Conservation (phyloP, 148 eudicot species). For the Rhododendron ferrugineum region DNA sequence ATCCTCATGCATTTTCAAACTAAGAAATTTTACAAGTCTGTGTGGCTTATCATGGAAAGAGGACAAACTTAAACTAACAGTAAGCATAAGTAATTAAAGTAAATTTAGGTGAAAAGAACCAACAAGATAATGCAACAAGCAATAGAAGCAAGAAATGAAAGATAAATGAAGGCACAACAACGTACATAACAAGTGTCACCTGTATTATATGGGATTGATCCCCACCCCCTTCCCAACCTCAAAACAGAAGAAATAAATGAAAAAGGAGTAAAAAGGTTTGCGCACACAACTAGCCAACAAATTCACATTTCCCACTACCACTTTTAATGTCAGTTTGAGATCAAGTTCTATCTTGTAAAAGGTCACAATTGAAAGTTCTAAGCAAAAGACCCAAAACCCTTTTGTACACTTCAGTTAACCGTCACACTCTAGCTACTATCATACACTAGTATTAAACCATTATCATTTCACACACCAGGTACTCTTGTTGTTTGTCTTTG, state of each 20-base stretch:
- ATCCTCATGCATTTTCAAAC: no score
- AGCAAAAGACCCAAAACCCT: background rate
- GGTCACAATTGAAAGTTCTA: background rate
- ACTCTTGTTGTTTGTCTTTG: background rate
- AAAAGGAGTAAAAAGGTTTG: background rate
- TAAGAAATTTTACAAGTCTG: no score
- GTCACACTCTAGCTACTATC: background rate
- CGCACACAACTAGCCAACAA: background rate
- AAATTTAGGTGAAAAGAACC: no score
- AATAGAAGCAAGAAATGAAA: no score
- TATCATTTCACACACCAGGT: background rate
- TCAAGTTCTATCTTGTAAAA: background rate
- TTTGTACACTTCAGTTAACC: background rate
- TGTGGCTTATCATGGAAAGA: no score
- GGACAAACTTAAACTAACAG: no score
- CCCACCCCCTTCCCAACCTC: background rate
- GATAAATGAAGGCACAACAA: no score
- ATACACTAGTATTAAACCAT: background rate
- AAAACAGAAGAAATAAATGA: background rate
- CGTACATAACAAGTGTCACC: background rate
- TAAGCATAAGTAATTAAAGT: no score
- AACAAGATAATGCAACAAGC: no score
- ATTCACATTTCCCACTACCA: background rate
- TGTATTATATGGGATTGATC: background rate
- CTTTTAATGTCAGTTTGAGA: background rate